These are phyloP conservation scores for Oxytropis ochrocephala DNA, from an alignment of 306 rosid genomes.

Conservation along the genomic window DNA sequence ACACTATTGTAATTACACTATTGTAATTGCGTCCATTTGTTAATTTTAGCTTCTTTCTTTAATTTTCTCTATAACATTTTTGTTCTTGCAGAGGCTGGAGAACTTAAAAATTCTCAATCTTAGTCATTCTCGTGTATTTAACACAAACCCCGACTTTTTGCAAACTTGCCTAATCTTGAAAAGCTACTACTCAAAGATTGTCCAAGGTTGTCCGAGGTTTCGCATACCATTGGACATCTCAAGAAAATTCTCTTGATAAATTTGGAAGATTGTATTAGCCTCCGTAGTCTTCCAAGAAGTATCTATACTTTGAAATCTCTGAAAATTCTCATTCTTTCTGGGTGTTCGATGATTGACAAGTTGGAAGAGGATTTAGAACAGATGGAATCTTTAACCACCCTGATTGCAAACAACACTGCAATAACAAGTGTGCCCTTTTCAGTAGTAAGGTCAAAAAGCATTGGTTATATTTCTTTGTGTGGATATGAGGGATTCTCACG, in stretches of 20 bases:
- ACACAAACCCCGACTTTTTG: slow-evolving; percentile 27
- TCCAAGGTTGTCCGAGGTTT: not conserved
- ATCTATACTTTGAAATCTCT: slow-evolving; percentile 20
- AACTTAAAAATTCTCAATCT: slow-evolving; percentile 31
- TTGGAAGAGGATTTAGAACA: slow-evolving; percentile 18
- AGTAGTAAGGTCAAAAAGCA: slow-evolving; percentile 1
- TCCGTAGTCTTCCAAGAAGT: slow-evolving; percentile 14
- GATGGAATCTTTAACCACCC: slow-evolving; percentile 11
- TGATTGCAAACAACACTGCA: slow-evolving; percentile 26
- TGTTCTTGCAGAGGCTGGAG: slow-evolving; percentile 11
- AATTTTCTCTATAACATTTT: not conserved
- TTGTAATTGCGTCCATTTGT: too few relatives aligned
- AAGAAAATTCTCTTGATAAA: not conserved
- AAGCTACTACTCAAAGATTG: slow-evolving; percentile 23
- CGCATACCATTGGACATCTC: slow-evolving; percentile 15
- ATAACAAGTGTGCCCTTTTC: slow-evolving; percentile 21
- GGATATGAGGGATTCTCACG: too few relatives aligned
- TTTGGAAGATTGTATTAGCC: slow-evolving; percentile 19
- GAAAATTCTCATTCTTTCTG: slow-evolving; percentile 11
- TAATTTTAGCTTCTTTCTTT: too few relatives aligned
- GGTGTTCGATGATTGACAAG: slow-evolving; percentile 22
- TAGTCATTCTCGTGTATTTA: slow-evolving; percentile 19
- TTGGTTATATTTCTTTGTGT: not conserved
- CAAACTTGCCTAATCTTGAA: slow-evolving; percentile 28
- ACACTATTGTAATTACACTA: too few relatives aligned